Evolutionary conservation across 73 alveolate species (phyloP).

Genomic region (Tetrahymena elliotti): DNA sequence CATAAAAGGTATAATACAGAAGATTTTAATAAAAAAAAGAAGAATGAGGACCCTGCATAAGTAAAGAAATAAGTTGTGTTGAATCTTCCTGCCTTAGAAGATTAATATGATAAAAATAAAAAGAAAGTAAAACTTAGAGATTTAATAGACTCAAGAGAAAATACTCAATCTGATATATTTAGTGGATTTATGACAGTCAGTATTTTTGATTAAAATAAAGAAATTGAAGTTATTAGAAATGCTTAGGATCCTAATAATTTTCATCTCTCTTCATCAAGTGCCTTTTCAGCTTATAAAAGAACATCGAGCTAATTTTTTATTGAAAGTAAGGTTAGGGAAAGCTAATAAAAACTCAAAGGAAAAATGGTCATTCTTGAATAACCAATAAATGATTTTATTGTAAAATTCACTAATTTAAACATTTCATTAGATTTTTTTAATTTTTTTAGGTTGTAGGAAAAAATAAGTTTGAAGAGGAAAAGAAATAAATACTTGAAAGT

Average conservation of each 20-base stretch:
- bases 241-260: neutral
- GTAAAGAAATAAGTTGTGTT: neutral
- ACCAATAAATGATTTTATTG: neutral
- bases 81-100: neutral
- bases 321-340: neutral
- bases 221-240: neutral
- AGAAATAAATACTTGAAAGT: neutral
- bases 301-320: neutral
- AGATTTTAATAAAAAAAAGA: neutral
- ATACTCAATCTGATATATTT: neutral
- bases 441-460: neutral
- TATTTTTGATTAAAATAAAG: neutral
- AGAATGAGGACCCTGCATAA: neutral
- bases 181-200: neutral
- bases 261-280: neutral
- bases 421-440: neutral
- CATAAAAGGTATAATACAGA: neutral
- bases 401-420: neutral
- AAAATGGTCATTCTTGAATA: neutral
- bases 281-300: neutral
- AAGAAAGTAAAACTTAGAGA: neutral
- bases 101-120: neutral
- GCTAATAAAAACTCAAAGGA: neutral
- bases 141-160: neutral
- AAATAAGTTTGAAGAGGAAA: neutral